phyloP scores from a whole-genome alignment of 2,329 filamentous ascomycete species.

The Pseudocercospora fuligena region DNA sequence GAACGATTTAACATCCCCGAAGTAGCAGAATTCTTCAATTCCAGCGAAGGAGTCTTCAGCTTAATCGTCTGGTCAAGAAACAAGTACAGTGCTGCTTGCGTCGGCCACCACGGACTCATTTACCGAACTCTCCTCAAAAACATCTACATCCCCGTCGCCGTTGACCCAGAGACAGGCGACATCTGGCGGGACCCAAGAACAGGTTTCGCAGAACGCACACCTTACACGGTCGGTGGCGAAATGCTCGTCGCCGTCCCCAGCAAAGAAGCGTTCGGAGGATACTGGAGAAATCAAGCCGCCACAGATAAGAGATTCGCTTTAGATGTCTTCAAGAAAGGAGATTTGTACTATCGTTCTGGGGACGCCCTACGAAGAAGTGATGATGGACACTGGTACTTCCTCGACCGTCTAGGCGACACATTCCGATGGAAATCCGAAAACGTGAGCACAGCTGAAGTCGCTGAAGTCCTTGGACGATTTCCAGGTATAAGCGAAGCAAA shows the following conservation, averaged over 20 bases:
- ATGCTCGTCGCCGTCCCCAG: slow-evolving; percentile 67
- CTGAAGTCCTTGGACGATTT: slow-evolving; percentile 47
- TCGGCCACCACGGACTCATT: slow-evolving; percentile 73
- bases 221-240: slow-evolving; percentile 72
- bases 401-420: slow-evolving; percentile 53
- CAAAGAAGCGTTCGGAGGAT: slow-evolving; percentile 67
- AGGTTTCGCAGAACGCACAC: slow-evolving; percentile 66
- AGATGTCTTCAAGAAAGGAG: slow-evolving; percentile 52
- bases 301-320: slow-evolving; percentile 61
- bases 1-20: slow-evolving; percentile 66
- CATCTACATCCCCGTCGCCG: slow-evolving; percentile 68
- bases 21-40: slow-evolving; percentile 77
- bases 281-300: slow-evolving; percentile 69
- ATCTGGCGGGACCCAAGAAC: slow-evolving; percentile 69
- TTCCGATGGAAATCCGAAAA: slow-evolving; percentile 56
- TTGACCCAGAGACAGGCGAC: slow-evolving; percentile 70
- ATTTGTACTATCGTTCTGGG: slow-evolving; percentile 52
- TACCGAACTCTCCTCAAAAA: slow-evolving; percentile 59
- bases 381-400: slow-evolving; percentile 53
- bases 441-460: slow-evolving; percentile 53
- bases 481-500: slow-evolving; percentile 51
- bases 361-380: slow-evolving; percentile 49
- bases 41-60: slow-evolving; percentile 71
- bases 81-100: slow-evolving; percentile 65
- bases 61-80: slow-evolving; percentile 57